Percentiles rank a stretch among this genome's conserved stretches.
Evolutionary conservation across 345 rosid genomes (phyloP).

Genomic region (Excoecaria cochinchinensis): DNA sequence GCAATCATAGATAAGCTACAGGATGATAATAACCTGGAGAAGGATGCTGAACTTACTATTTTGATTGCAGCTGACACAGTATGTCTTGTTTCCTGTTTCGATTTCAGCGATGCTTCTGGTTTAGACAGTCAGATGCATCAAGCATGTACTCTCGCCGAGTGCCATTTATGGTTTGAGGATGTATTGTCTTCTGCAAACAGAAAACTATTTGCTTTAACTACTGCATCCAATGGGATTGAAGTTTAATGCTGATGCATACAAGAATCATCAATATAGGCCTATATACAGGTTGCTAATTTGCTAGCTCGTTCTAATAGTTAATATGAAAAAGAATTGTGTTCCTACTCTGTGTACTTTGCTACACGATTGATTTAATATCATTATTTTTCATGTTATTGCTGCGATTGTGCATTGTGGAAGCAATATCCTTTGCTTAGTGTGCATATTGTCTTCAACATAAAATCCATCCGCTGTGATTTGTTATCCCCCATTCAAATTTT

Average conservation of each 20-base stretch:
- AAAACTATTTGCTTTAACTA: not conserved
- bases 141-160: slow-evolving; percentile 20
- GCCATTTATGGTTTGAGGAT: slow-evolving; percentile 49
- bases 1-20: slow-evolving; percentile 52
- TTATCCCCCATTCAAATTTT: no score
- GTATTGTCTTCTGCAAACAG: slow-evolving; percentile 12
- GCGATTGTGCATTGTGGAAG: no score
- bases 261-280: slow-evolving; percentile 1
- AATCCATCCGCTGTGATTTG: no score
- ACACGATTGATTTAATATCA: not conserved
- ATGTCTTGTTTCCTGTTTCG: slow-evolving; percentile 40
- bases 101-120: slow-evolving; percentile 5
- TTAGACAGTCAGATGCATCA: slow-evolving; percentile 10
- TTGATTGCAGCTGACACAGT: slow-evolving; percentile 76
- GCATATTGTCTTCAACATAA: no score
- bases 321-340: not conserved
- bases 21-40: slow-evolving; percentile 25
- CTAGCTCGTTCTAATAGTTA: not conserved
- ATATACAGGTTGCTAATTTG: not conserved
- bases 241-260: not conserved
- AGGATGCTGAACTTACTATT: slow-evolving; percentile 40
- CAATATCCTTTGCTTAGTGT: no score
- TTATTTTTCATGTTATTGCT: not conserved
- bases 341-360: not conserved
- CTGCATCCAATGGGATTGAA: not conserved